These are phyloP conservation scores for Wallacemonas rigidus DNA, from an alignment of 208 protist genomes.

Conservation along the genomic window DNA sequence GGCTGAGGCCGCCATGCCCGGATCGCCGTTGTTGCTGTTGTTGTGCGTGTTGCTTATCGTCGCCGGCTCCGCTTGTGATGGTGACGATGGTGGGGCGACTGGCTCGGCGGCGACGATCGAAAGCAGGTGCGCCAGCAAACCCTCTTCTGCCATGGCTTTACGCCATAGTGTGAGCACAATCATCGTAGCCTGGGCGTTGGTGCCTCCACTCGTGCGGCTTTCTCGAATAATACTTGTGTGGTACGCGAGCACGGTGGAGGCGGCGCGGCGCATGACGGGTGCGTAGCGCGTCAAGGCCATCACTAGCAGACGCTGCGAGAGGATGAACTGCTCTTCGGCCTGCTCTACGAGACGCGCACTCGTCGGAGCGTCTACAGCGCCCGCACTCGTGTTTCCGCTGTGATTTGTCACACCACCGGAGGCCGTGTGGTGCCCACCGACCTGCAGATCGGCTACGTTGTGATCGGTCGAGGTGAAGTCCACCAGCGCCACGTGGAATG, in stretches of 20 bases:
- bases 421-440: not conserved
- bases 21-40: slow-evolving; percentile 5
- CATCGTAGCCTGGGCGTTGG: slow-evolving; percentile 21
- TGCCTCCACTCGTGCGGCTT: slow-evolving; percentile 18
- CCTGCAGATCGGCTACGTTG: not conserved
- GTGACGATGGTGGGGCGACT: slow-evolving; percentile 3
- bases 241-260: slow-evolving; percentile 29
- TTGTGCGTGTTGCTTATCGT: not conserved
- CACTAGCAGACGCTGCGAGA: slow-evolving; percentile 35
- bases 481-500: slow-evolving; percentile 2
- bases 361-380: not conserved
- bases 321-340: slow-evolving; percentile 34
- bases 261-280: slow-evolving; percentile 30
- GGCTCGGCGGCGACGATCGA: slow-evolving; percentile 5
- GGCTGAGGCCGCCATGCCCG: not conserved
- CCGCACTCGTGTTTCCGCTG: not conserved
- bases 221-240: slow-evolving; percentile 33
- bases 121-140: slow-evolving; percentile 32
- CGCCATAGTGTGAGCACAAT: slow-evolving; percentile 41
- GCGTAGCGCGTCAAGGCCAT: slow-evolving; percentile 26
- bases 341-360: slow-evolving; percentile 8
- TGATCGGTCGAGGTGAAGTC: not conserved
- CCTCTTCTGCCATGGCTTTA: slow-evolving; percentile 33
- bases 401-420: not conserved
- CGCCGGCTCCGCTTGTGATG: not conserved